phyloP scores from a whole-genome alignment of 768 basidiomycete species.

The Psilocybe cubensis region DNA sequence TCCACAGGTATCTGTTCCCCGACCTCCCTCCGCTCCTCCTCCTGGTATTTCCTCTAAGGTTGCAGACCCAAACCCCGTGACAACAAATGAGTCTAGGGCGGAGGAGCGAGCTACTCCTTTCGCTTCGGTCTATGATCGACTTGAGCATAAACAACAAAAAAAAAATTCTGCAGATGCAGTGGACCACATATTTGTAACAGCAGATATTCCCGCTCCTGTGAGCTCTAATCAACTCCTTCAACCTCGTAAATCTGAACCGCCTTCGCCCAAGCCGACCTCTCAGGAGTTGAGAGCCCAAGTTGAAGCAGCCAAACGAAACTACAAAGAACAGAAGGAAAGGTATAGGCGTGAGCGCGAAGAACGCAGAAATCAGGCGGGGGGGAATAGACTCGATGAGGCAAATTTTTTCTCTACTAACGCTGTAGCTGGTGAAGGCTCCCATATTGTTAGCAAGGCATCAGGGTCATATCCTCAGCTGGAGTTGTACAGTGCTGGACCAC shows the following conservation, averaged over 20 bases:
- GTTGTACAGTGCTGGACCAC: conserved; percentile 57
- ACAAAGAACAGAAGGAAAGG: conserved; percentile 71
- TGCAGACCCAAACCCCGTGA: not conserved
- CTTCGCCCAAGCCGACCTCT: conserved; percentile 25
- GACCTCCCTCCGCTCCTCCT: not conserved
- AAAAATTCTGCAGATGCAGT: too few species aligned
- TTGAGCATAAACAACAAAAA: not conserved
- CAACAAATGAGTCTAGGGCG: not conserved
- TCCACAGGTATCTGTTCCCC: conserved; percentile 14
- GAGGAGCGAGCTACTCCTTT: not conserved
- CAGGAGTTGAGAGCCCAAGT: conserved; percentile 51
- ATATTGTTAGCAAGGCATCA: conserved; percentile 63
- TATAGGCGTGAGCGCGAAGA: conserved; percentile 64
- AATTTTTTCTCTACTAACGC: not conserved
- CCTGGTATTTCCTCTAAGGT: not conserved
- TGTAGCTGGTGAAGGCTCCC: conserved; percentile 4
- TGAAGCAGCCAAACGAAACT: conserved; percentile 66
- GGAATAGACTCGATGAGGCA: conserved; percentile 19
- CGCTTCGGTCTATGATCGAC: not conserved
- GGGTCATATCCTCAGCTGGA: conserved; percentile 66
- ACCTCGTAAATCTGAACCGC: not conserved
- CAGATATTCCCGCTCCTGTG: too few species aligned
- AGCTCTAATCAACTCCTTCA: too few species aligned
- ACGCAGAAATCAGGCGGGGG: conserved; percentile 42
- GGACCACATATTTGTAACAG: too few species aligned